These are phyloP conservation scores for Marasmius sp. DNA, from an alignment of 1,284 basidiomycete species.

Conservation along the genomic window DNA sequence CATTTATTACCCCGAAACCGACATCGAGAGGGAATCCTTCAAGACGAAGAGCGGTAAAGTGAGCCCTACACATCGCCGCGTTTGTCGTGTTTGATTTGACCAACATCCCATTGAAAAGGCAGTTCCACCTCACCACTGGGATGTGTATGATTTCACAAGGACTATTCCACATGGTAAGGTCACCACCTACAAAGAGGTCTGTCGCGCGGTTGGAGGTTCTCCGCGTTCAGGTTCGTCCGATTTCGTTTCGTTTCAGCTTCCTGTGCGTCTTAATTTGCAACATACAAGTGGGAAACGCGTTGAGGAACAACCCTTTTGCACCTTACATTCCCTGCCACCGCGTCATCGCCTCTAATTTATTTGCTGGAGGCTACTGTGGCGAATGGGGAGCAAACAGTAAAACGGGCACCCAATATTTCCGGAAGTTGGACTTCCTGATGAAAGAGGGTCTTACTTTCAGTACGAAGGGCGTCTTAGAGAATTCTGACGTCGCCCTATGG, in stretches of 20 bases:
- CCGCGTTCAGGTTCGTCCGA: constrained; percentile 51
- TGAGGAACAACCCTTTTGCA: constrained; percentile 62
- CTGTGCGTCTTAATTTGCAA: background rate
- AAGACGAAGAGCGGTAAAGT: constrained; percentile 26
- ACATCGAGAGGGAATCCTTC: constrained; percentile 15
- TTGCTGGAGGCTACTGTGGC: constrained; percentile 60
- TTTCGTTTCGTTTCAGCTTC: background rate
- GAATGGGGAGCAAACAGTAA: constrained; percentile 52
- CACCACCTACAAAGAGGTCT: constrained; percentile 58
- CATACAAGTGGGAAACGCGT: constrained; percentile 54
- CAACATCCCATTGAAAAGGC: constrained; percentile 24
- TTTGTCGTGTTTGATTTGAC: background rate
- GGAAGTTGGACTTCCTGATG: constrained; percentile 46
- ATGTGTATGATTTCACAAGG: constrained; percentile 53
- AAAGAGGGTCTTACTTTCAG: constrained; percentile 52
- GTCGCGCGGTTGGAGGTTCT: constrained; percentile 50
- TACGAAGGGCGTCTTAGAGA: constrained; percentile 37
- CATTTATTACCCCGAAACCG: constrained; percentile 24
- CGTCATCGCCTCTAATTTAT: constrained; percentile 58
- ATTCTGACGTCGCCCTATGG: constrained; percentile 9
- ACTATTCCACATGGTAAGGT: constrained; percentile 53
- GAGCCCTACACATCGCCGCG: background rate
- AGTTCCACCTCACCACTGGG: constrained; percentile 57
- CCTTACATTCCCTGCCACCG: constrained; percentile 68
- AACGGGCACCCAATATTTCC: constrained; percentile 33